Conservation (phyloP, 129 eudicot species). For the Dittrichia graveolens region DNA sequence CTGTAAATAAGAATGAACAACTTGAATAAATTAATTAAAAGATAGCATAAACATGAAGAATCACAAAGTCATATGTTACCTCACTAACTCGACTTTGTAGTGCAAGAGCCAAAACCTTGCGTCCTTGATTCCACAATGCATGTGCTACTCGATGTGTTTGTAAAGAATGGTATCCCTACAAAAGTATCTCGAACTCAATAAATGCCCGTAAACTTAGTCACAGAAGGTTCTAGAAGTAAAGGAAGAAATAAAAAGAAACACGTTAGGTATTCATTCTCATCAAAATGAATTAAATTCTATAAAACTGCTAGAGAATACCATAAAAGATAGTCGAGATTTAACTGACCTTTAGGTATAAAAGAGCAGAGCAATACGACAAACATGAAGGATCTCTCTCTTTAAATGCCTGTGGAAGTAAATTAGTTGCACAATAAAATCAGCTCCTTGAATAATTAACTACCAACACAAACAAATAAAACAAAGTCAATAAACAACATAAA, state of each 20-base stretch:
- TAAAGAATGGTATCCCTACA: conserved; percentile 68
- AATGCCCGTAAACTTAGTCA: conserved; percentile 5
- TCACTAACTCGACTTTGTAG: conserved; percentile 79
- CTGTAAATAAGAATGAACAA: conserved; percentile 23
- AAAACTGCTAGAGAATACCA: not conserved
- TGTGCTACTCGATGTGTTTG: conserved; percentile 77
- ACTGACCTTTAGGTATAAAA: conserved; percentile 59
- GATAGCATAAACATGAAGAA: conserved; percentile 2
- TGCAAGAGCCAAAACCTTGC: conserved; percentile 68
- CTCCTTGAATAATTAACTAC: not conserved
- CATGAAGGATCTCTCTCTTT: conserved; percentile 76
- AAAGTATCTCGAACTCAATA: conserved; percentile 4
- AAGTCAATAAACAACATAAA: conserved; percentile 9
- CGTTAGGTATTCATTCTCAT: not conserved
- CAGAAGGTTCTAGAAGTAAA: not conserved
- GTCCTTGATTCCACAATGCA: conserved; percentile 71
- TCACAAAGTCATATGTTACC: conserved; percentile 39
- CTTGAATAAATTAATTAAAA: conserved; percentile 6
- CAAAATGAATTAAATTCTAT: not conserved
- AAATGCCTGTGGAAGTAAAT: conserved; percentile 47
- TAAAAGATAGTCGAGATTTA: conserved; percentile 8
- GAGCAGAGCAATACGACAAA: conserved; percentile 68
- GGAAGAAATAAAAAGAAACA: not conserved
- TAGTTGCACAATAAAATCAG: conserved; percentile 14
- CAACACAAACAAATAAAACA: not conserved